These are phyloP conservation scores for Hypoxylon rubiginosum DNA, from an alignment of 2,329 filamentous ascomycete species.

Conservation along the genomic window DNA sequence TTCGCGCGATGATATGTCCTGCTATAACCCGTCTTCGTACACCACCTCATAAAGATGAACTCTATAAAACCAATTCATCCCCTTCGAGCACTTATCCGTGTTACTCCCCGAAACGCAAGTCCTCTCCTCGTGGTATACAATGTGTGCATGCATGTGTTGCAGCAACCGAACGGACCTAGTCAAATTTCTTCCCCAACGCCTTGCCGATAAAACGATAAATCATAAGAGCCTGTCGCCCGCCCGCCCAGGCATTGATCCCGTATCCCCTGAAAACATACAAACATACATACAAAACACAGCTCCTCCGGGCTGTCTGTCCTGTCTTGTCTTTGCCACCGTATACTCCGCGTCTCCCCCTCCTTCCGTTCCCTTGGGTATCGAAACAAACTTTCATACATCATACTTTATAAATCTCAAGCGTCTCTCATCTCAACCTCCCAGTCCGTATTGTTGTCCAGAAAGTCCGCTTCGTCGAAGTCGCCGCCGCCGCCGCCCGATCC, in stretches of 20 bases:
- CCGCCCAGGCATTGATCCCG: background rate
- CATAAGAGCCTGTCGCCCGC: background rate
- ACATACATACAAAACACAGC: no score
- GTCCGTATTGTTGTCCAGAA: slow-evolving; percentile 61
- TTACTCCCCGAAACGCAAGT: background rate
- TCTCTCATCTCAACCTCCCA: slow-evolving; percentile 60
- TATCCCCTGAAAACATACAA: background rate
- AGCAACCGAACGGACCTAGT: background rate
- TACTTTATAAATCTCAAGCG: slow-evolving; percentile 41
- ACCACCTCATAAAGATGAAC: background rate
- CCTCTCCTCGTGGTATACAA: background rate
- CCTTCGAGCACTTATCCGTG: background rate
- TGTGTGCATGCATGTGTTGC: background rate
- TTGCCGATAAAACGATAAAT: background rate
- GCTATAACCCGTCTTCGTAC: slow-evolving; percentile 10
- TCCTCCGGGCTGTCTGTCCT: no score
- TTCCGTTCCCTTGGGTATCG: slow-evolving; percentile 11
- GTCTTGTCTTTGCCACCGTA: background rate
- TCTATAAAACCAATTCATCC: background rate
- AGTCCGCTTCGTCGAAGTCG: slow-evolving; percentile 80
- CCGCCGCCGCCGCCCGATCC: slow-evolving; percentile 54
- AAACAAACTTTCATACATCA: background rate
- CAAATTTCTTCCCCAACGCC: slow-evolving; percentile 1
- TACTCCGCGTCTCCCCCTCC: background rate
- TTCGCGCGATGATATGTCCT: background rate